Evolutionary conservation across 148 eudicot species (phyloP).

Genomic region (Pharnaceum exiguum): DNA sequence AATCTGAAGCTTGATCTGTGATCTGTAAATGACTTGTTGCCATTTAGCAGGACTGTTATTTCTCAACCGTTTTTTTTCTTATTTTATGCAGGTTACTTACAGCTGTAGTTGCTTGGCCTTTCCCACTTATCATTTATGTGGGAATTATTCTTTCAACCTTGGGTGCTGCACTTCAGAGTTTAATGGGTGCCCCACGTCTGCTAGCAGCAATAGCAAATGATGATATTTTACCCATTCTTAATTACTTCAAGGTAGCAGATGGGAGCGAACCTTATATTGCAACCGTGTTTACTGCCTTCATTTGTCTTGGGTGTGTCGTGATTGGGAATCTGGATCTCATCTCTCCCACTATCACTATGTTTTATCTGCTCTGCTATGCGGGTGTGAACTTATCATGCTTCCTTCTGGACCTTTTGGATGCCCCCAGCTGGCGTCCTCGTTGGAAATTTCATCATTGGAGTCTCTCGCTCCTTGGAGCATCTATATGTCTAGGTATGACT

Average conservation of each 20-base stretch:
- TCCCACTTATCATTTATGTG: slow-evolving; percentile 68
- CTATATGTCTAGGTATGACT: slow-evolving; percentile 74
- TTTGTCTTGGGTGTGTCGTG: slow-evolving; percentile 86
- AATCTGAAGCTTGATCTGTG: no score
- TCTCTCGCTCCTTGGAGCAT: slow-evolving; percentile 94
- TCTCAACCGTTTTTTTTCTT: neutral
- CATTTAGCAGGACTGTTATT: neutral
- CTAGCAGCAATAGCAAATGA: slow-evolving; percentile 99
- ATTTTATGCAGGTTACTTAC: slow-evolving; percentile 79
- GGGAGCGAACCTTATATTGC: slow-evolving; percentile 87
- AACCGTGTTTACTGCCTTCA: slow-evolving; percentile 92
- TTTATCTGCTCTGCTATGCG: slow-evolving; percentile 88
- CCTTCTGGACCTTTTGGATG: slow-evolving; percentile 95
- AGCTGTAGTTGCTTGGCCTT: slow-evolving; percentile 96
- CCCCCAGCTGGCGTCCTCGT: slow-evolving; percentile 99
- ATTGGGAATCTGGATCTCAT: slow-evolving; percentile 97
- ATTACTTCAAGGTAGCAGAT: slow-evolving; percentile 90
- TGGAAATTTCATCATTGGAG: slow-evolving; percentile 99
- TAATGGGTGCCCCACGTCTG: slow-evolving; percentile 93
- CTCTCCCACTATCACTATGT: slow-evolving; percentile 93
- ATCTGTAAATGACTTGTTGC: no score
- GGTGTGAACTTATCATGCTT: slow-evolving; percentile 99
- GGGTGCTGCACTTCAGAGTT: slow-evolving; percentile 97
- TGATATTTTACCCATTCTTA: slow-evolving; percentile 92
- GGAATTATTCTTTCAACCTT: slow-evolving; percentile 96